Conservation (phyloP, 176 grass and related monocot species). For the Lolium rigidum region DNA sequence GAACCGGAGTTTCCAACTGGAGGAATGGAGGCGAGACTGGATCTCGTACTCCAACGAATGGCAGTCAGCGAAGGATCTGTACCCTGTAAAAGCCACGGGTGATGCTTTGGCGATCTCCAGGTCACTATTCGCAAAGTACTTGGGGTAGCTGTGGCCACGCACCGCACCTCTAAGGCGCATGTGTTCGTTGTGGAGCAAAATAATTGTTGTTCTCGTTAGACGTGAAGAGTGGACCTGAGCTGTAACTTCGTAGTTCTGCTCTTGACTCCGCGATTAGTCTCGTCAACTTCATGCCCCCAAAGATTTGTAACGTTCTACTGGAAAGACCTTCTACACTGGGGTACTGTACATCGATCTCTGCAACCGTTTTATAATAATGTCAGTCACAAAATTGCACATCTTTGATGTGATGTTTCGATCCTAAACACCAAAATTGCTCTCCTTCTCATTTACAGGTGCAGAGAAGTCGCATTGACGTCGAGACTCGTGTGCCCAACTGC, state of each 20-base stretch:
- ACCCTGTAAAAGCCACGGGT: conserved; percentile 60
- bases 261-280: too few species aligned
- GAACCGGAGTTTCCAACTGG: conserved; percentile 66
- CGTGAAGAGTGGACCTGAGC: background rate
- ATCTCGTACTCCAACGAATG: conserved; percentile 84
- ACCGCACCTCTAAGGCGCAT: background rate
- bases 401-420: too few species aligned
- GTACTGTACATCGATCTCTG: too few species aligned
- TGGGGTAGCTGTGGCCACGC: conserved; percentile 43
- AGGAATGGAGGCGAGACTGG: conserved; percentile 87
- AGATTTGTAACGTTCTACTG: too few species aligned
- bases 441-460: too few species aligned
- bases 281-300: too few species aligned
- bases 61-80: conserved; percentile 67
- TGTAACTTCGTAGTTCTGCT: background rate
- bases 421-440: too few species aligned
- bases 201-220: background rate
- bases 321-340: too few species aligned
- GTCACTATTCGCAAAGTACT: conserved; percentile 75
- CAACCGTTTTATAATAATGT: too few species aligned
- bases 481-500: too few species aligned
- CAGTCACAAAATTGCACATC: too few species aligned
- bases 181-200: background rate
- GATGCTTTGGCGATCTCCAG: conserved; percentile 74
- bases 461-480: too few species aligned